Evolutionary conservation across 768 basidiomycete species (phyloP), one percentile per base, ranked within the genome.

Genomic region (Pleurotus citrinopileatus): DNA sequence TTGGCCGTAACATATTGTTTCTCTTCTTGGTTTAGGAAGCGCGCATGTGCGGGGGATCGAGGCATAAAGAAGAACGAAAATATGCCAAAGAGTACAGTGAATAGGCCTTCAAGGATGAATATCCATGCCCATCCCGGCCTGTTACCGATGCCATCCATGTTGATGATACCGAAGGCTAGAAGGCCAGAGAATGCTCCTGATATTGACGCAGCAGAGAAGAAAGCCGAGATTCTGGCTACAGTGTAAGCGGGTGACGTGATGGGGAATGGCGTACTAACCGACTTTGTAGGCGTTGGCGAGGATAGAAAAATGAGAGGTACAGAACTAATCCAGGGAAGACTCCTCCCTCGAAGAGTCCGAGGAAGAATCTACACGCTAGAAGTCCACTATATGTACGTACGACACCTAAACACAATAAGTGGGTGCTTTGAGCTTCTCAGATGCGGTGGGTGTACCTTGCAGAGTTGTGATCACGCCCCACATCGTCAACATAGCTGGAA

Each of bases 171-270:
- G 42, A 78, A 74, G 0, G 87, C 86, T 20, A 91, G 75, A 3
- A 89, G 72, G 28, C 88, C 87, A 1, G 83, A 85, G 61, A 88
- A 86, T 0, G 84, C 83, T 2, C 84, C 84, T 0, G 86, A 81
- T 20, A 84, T 69, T 0, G 82, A 82, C 2, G 82, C 73, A 0
- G 77, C 68, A 5, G 77, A 76, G 65, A 79, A 80, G 68, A 81
- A 79, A 20, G 70, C 68, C 7, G 76, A 71, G 50, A 81, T 66
- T 57, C 74, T 47, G 10, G 45, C 12, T 2, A 20, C 15, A 5
- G 2, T 1, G 25, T 25, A n/a, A 25, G 26, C 10, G 45, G 2
- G 10, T 32, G 45, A 47, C 2, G 27, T 20, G n/a, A 10, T 23
- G n/a, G 10, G 45, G 7, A 27, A 15, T 20, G 28, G 45, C 4